phyloP scores from a whole-genome alignment of 148 eudicot genomes.

The Silene conica region DNA sequence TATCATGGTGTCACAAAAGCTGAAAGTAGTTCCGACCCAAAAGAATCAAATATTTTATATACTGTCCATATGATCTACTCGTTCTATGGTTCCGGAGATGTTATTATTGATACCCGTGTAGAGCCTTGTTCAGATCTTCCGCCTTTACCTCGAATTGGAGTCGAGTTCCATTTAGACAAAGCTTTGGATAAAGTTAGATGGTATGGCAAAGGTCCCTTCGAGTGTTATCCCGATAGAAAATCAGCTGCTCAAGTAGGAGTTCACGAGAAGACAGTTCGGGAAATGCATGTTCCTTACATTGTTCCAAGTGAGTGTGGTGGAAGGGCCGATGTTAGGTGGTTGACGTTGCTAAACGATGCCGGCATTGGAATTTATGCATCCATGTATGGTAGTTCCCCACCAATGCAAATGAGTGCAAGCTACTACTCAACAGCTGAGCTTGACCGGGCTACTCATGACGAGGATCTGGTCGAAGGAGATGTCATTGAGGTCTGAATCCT shows the following conservation, averaged over 20 bases:
- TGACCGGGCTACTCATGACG: conserved; percentile 73
- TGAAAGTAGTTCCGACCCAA: conserved; percentile 29
- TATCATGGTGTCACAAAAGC: conserved; percentile 42
- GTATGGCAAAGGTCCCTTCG: conserved; percentile 94
- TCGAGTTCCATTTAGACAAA: conserved; percentile 77
- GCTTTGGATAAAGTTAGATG: conserved; percentile 63
- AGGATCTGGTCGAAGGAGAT: conserved; percentile 71
- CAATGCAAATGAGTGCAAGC: conserved; percentile 96
- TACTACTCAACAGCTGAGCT: conserved; percentile 75
- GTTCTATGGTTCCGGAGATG: conserved; percentile 81
- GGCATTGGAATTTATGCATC: conserved; percentile 76
- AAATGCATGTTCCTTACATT: conserved; percentile 93
- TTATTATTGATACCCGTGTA: conserved; percentile 54
- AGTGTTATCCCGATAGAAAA: conserved; percentile 94
- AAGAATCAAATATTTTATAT: conserved; percentile 37
- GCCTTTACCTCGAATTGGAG: conserved; percentile 83
- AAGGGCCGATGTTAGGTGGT: conserved; percentile 94
- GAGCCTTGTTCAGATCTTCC: conserved; percentile 66
- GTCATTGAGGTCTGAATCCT: conserved; percentile 57
- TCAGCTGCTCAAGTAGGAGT: conserved; percentile 75
- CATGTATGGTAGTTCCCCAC: conserved; percentile 58
- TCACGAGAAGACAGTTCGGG: conserved; percentile 58
- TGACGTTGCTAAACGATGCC: conserved; percentile 55
- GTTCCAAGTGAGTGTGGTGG: conserved; percentile 93
- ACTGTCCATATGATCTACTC: conserved; percentile 44